Percentiles rank a stretch among this genome's conserved stretches.
phyloP scores from a whole-genome alignment of 1,139 yeast genomes.

The Suhomyces coccinellae region DNA sequence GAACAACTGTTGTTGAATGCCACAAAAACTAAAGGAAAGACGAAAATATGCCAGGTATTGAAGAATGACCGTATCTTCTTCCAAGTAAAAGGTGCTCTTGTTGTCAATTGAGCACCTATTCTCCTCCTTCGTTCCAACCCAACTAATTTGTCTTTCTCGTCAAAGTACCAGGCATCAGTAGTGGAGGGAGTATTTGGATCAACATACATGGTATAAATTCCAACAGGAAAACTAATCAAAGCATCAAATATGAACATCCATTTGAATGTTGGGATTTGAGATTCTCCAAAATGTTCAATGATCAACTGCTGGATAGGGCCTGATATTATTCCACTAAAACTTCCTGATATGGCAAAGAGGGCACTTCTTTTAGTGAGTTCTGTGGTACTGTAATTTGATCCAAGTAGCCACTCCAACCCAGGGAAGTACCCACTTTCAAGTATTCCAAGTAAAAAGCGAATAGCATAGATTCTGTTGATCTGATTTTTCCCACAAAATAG shows the following conservation, averaged over 20 bases:
- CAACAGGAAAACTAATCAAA: slow-evolving; percentile 49
- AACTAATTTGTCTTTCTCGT: slow-evolving; percentile 33
- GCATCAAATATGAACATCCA: slow-evolving; percentile 59
- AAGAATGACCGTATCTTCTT: slow-evolving; percentile 40
- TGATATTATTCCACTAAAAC: slow-evolving; percentile 45
- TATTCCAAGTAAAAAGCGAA: slow-evolving; percentile 58
- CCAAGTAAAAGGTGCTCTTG: slow-evolving; percentile 43
- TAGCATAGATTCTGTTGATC: slow-evolving; percentile 49
- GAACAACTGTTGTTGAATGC: slow-evolving; percentile 33
- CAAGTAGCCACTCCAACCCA: slow-evolving; percentile 33
- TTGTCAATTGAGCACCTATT: slow-evolving; percentile 47
- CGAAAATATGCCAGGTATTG: slow-evolving; percentile 48
- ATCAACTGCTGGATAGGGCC: slow-evolving; percentile 51
- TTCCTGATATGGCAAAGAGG: slow-evolving; percentile 46
- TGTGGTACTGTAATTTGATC: slow-evolving; percentile 17
- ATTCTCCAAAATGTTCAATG: slow-evolving; percentile 24
- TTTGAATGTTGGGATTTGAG: slow-evolving; percentile 41
- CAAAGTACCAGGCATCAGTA: slow-evolving; percentile 38
- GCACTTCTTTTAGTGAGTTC: slow-evolving; percentile 53
- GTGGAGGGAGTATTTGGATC: slow-evolving; percentile 48
- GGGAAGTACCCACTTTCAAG: slow-evolving; percentile 63
- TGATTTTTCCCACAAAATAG: slow-evolving; percentile 38
- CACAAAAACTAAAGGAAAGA: slow-evolving; percentile 19
- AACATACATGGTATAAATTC: slow-evolving; percentile 40
- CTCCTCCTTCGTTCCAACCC: slow-evolving; percentile 44